Evolutionary conservation across 139 green algal genomes (phyloP).

Genomic region (Chlamydomonas schloesseri): DNA sequence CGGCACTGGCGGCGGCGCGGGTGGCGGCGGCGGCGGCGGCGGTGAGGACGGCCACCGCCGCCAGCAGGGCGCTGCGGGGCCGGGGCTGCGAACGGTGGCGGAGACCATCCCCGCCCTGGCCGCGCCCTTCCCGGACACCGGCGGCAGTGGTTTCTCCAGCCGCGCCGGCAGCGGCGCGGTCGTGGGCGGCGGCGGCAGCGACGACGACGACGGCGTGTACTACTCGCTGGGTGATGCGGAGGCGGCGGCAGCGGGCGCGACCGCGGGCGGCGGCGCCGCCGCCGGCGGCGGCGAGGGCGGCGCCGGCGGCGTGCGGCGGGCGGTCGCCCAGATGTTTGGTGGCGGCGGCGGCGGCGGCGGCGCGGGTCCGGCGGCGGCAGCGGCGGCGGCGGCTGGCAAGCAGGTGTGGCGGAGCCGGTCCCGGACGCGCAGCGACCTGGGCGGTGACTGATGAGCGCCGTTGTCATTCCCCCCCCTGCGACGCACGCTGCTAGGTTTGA

Average conservation of each 20-base stretch:
- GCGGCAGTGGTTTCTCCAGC: not conserved
- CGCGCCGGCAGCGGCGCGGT: not conserved
- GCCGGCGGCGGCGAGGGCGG: no score
- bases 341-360: not conserved
- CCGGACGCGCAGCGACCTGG: no score
- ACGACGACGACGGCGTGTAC: slow-evolving; percentile 12
- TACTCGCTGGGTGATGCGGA: slow-evolving; percentile 5
- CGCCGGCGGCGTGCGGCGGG: not conserved
- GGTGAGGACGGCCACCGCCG: no score
- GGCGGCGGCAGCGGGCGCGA: not conserved
- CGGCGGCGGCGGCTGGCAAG: not conserved
- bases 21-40: no score
- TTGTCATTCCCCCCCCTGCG: no score
- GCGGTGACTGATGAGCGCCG: no score
- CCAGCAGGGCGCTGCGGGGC: no score
- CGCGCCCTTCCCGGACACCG: not conserved
- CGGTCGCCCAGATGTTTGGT: not conserved
- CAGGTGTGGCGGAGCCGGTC: not conserved
- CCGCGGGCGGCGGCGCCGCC: not conserved
- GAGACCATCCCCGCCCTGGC: slow-evolving; percentile 19
- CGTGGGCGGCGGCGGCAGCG: no score
- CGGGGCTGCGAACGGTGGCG: slow-evolving; percentile 5
- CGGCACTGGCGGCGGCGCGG: no score
- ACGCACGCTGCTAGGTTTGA: no score
- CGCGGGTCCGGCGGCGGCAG: no score